Percentiles rank a stretch among this genome's conserved stretches.
These are phyloP conservation scores for Fistulifera solaris DNA, from an alignment of 108 stramenopile species.

Conservation along the genomic window DNA sequence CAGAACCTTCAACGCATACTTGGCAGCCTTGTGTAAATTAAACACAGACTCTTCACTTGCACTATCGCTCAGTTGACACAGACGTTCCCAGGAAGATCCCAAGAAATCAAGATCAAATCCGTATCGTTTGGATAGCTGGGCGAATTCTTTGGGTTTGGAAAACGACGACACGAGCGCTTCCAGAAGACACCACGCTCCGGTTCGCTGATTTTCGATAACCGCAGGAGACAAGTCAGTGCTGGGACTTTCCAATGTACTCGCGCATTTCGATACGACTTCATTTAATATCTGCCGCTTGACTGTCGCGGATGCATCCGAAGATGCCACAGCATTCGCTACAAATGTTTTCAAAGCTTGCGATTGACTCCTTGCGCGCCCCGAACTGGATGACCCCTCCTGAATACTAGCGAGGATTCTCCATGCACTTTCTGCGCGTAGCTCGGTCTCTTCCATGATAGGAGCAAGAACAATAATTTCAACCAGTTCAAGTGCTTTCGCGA, in stretches of 20 bases:
- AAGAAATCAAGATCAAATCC: constrained; percentile 39
- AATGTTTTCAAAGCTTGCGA: not conserved
- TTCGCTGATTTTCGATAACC: constrained; percentile 14
- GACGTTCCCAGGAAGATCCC: constrained; percentile 29
- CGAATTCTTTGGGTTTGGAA: constrained; percentile 6
- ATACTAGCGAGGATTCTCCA: constrained; percentile 7
- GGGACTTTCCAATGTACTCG: too few relatives aligned
- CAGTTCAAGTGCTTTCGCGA: constrained; percentile 46
- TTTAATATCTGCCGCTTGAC: not conserved
- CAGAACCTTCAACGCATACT: constrained; percentile 3
- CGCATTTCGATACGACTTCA: not conserved
- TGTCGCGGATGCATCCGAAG: not conserved
- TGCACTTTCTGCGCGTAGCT: not conserved
- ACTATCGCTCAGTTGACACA: not conserved
- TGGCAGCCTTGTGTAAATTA: not conserved
- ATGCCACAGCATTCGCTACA: not conserved
- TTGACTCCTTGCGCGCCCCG: not conserved
- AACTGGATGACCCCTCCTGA: not conserved
- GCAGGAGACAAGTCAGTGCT: constrained; percentile 8
- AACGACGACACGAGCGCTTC: constrained; percentile 48
- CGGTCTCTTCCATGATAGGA: constrained; percentile 38
- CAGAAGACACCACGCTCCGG: constrained; percentile 66
- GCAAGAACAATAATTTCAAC: constrained; percentile 45
- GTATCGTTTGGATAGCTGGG: constrained; percentile 19
- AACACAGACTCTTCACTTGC: not conserved